Base-by-base conservation (phyloP, 192 early-diverging fungal genomes). In the Coemansia sp. region DNA sequence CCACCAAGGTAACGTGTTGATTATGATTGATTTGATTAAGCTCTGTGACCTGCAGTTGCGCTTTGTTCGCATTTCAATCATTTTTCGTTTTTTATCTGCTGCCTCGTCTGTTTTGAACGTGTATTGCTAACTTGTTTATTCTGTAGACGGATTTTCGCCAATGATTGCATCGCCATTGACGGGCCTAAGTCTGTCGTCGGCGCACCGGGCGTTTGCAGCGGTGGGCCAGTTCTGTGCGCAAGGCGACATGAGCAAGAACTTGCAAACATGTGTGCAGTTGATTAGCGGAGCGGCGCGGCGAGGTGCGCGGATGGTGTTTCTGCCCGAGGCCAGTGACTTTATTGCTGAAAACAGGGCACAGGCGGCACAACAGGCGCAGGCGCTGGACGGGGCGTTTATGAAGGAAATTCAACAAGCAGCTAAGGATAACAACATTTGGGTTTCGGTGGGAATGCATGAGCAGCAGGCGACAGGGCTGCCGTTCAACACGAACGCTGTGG, bases 321-420 rank as follows among this genome's bases (percentile, higher is more conserved):
- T 94, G 19, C 93, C 93, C 1, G 93, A 94, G 60, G 86, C 91
- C 29, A 90, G 87, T 25, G 93, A 94, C 75, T 94, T 90, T 64
- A 89, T 93, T 32, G 84, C 88, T 11, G 81, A 83, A 22, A 72
- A 67, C 38, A 82, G 69, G 23, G 71, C 80, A 39, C 79, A 88
- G 50, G 70, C 83, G 8, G 39, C 79, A 1, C 51, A 64, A 14
- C 77, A 90, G 14, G 81, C 89, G 1, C 80, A 84, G 41, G 48
- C 73, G 0, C 59, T 86, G 11, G 73, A 76, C 24, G 76, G 76
- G 0, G 62, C 59, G 11, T 94, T 94, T 67, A 62, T 93, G 52
- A 62, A 66, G 39, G 84, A 72, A 29, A 72, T 94, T 8, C 83
- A 83, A 45, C 51, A 86, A 35, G 82, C 81, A 3, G 90, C 91